phyloP scores from a whole-genome alignment of 805 yeast species.

The Candida vartiovaarae region DNA sequence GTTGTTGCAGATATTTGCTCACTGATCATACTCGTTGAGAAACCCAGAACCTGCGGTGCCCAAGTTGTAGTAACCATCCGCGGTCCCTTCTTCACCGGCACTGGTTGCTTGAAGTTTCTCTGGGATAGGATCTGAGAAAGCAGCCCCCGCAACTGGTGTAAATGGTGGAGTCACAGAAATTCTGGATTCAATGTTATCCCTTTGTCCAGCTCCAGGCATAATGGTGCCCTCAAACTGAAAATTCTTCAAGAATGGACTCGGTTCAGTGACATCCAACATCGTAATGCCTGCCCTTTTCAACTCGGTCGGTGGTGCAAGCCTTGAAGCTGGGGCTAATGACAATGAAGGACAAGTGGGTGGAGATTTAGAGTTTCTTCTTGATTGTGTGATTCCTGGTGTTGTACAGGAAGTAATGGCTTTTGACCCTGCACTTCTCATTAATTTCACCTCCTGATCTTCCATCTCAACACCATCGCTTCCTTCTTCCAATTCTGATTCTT shows the following conservation, averaged over 20 bases:
- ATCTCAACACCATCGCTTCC: neutral
- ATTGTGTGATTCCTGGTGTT: neutral
- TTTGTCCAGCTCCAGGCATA: too few relatives aligned
- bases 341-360: too few relatives aligned
- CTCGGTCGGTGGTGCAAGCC: neutral
- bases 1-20: neutral
- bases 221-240: too few relatives aligned
- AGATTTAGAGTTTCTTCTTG: neutral
- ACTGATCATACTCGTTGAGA: constrained; percentile 9
- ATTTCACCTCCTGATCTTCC: neutral
- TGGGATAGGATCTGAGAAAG: too few relatives aligned
- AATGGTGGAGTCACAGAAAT: too few relatives aligned
- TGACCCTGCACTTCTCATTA: neutral
- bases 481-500: constrained; percentile 1
- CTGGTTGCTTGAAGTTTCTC: too few relatives aligned
- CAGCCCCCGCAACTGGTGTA: too few relatives aligned
- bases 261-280: neutral
- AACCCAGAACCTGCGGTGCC: constrained; percentile 12
- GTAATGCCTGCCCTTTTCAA: neutral
- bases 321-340: neutral
- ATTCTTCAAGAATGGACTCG: constrained; percentile 8
- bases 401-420: neutral
- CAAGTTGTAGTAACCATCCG: constrained; percentile 16
- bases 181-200: too few relatives aligned
- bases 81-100: neutral